Percentiles rank a stretch among this genome's conserved stretches.
Conservation (phyloP, 164 flowering plant species). For the Malania oleifera region DNA sequence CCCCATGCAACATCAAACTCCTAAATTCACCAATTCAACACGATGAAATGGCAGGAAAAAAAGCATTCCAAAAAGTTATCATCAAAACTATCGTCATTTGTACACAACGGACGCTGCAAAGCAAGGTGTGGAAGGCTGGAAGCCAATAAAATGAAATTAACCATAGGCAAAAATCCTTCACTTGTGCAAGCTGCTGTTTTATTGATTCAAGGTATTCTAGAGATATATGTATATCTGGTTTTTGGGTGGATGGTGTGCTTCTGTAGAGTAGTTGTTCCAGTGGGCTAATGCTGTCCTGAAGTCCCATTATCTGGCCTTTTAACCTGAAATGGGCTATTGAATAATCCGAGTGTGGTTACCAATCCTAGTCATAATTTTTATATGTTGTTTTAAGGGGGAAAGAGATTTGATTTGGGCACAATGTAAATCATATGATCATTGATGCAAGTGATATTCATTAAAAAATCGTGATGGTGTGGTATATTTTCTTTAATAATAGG, state of each 20-base stretch:
- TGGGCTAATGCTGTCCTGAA: background rate
- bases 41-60: background rate
- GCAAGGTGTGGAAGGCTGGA: background rate
- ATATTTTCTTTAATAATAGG: too few relatives aligned
- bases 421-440: too few relatives aligned
- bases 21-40: background rate
- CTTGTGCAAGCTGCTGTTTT: too few relatives aligned
- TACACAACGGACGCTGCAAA: conserved; percentile 5
- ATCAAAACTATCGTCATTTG: conserved; percentile 3
- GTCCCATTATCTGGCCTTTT: conserved; percentile 14
- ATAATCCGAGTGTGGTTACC: background rate
- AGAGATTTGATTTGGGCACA: too few relatives aligned
- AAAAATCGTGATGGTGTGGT: too few relatives aligned
- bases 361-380: too few relatives aligned
- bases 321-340: conserved; percentile 9
- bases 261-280: background rate
- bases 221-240: too few relatives aligned
- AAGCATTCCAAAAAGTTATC: background rate
- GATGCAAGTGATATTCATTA: too few relatives aligned
- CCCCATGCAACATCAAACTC: background rate
- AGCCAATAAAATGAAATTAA: background rate
- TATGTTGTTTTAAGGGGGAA: too few relatives aligned
- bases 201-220: too few relatives aligned
- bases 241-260: background rate
- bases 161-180: too few relatives aligned